Evolutionary conservation across 2,329 filamentous ascomycete genomes (phyloP).

Genomic region (Sarocladium strictum): DNA sequence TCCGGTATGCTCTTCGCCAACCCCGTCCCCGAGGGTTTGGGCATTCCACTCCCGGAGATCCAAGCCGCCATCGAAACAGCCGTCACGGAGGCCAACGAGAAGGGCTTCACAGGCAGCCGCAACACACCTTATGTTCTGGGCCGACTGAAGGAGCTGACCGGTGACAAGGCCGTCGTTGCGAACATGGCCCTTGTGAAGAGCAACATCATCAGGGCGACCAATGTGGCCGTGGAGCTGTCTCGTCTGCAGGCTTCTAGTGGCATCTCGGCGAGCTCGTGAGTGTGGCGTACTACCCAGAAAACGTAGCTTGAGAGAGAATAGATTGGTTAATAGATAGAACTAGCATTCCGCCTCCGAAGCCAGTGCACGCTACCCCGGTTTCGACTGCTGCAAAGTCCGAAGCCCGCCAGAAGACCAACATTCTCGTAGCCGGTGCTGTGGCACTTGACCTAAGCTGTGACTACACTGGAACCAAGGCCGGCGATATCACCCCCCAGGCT

Average conservation of each 20-base stretch:
- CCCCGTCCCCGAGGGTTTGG: slow-evolving; percentile 67
- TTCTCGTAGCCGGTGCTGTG: slow-evolving; percentile 87
- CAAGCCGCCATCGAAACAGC: slow-evolving; percentile 62
- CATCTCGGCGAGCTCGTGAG: slow-evolving; percentile 29
- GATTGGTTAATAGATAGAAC: slow-evolving; percentile 27
- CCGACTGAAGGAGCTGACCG: slow-evolving; percentile 73
- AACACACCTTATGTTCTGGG: slow-evolving; percentile 81
- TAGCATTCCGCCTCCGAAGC: not conserved
- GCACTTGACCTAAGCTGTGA: slow-evolving; percentile 86
- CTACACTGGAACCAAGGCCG: slow-evolving; percentile 36
- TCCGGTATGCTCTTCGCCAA: slow-evolving; percentile 87
- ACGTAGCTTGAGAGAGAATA: slow-evolving; percentile 16
- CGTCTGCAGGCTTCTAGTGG: slow-evolving; percentile 30
- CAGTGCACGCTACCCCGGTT: not conserved
- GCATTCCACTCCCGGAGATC: slow-evolving; percentile 67
- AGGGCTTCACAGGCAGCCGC: slow-evolving; percentile 63
- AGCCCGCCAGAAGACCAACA: slow-evolving; percentile 40
- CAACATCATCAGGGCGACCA: slow-evolving; percentile 50
- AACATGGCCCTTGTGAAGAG: slow-evolving; percentile 59
- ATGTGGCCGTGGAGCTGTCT: slow-evolving; percentile 48
- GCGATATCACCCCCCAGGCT: slow-evolving; percentile 39
- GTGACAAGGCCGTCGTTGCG: slow-evolving; percentile 63
- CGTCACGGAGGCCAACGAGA: slow-evolving; percentile 55
- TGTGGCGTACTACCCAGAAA: slow-evolving; percentile 17
- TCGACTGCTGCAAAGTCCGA: slow-evolving; percentile 11